These are phyloP conservation scores for Neckera pumila DNA, from an alignment of 225 moss, liverwort and hornwort species.

Conservation along the genomic window DNA sequence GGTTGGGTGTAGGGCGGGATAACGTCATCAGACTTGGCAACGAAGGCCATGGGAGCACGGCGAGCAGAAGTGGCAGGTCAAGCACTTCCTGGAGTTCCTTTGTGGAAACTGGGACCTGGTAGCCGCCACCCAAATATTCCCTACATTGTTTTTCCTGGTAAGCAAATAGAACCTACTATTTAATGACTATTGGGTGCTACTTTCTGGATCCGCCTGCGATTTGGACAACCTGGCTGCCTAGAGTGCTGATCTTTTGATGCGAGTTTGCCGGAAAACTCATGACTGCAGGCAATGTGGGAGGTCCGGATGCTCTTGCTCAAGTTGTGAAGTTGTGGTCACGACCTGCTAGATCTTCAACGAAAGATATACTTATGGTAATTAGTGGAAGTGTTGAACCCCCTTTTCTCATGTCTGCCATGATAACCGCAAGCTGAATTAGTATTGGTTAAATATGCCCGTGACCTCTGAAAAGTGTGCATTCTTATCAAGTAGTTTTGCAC, in stretches of 20 bases:
- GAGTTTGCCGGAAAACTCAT: neutral
- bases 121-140: constrained; percentile 90
- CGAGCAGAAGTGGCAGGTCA: constrained; percentile 84
- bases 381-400: neutral
- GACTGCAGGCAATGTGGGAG: constrained; percentile 83
- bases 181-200: neutral
- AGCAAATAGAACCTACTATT: neutral
- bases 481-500: neutral
- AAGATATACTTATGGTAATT: constrained; percentile 59
- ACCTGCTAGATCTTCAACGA: constrained; percentile 43
- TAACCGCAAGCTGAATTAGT: neutral
- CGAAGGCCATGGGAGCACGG: constrained; percentile 72
- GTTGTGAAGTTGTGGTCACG: constrained; percentile 79
- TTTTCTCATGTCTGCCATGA: neutral
- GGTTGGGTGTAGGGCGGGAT: constrained; percentile 63
- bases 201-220: neutral
- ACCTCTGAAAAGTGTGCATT: neutral
- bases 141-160: constrained; percentile 95
- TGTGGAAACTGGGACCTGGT: constrained; percentile 83
- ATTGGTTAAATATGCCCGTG: neutral
- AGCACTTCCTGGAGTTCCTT: constrained; percentile 82
- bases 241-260: neutral
- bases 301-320: constrained; percentile 64
- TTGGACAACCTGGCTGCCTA: neutral
- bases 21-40: constrained; percentile 84